phyloP scores from a whole-genome alignment of 1,284 basidiomycete genomes.

The Filobasidium uniguttulatum region DNA sequence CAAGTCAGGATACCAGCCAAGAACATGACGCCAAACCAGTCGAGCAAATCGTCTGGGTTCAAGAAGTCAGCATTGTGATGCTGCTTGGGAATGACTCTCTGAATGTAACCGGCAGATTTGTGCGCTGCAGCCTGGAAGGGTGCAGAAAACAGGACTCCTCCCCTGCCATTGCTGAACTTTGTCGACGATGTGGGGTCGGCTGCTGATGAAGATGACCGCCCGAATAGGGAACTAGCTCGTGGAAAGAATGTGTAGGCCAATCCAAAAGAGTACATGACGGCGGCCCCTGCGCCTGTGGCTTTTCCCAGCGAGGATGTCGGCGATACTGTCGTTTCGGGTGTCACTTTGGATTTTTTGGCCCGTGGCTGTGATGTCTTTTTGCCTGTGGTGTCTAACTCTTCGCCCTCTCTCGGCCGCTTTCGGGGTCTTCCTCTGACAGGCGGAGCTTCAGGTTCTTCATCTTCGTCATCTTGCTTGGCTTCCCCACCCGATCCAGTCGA shows the following conservation, averaged over 20 bases:
- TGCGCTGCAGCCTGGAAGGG: constrained; percentile 3
- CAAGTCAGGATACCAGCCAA: neutral
- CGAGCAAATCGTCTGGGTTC: constrained; percentile 2
- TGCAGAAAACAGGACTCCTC: neutral
- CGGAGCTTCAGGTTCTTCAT: constrained; percentile 12
- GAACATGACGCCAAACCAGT: constrained; percentile 2
- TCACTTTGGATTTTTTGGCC: neutral
- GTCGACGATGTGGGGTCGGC: neutral
- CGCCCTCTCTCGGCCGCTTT: constrained; percentile 7
- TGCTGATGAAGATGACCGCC: neutral
- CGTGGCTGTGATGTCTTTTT: neutral
- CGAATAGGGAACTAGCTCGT: constrained; percentile 7
- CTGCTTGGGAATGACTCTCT: constrained; percentile 1
- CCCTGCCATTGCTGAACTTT: neutral
- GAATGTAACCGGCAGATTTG: neutral
- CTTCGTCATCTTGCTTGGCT: constrained; percentile 3
- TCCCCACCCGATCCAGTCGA: neutral
- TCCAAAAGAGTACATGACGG: constrained; percentile 13
- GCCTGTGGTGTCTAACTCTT: neutral
- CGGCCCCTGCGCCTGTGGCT: neutral
- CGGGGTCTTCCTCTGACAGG: constrained; percentile 4
- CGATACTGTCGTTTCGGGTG: neutral
- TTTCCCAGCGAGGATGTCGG: neutral
- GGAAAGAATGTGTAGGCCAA: constrained; percentile 15
- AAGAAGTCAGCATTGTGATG: neutral